Evolutionary conservation across 495 filamentous ascomycete genomes (phyloP).

Genomic region (Hypoxylon lenormandii): DNA sequence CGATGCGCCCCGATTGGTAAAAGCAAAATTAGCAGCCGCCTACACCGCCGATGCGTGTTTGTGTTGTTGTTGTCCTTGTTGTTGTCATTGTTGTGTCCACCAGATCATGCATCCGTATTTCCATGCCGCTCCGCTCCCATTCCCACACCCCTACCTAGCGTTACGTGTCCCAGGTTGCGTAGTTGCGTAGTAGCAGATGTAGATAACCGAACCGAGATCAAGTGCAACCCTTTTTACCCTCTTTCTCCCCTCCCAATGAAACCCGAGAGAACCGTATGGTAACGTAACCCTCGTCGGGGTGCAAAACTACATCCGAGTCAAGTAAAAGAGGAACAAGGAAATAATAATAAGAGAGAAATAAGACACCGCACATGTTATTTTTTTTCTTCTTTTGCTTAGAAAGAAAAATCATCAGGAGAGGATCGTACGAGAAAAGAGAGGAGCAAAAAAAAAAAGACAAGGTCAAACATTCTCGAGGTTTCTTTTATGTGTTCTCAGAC

Average conservation of each 20-base stretch:
- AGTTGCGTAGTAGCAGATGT: conserved; percentile 22
- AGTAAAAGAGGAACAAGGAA: background rate
- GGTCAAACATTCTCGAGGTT: too few species aligned
- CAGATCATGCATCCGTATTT: conserved; percentile 38
- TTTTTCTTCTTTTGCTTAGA: too few species aligned
- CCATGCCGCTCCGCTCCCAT: conserved; percentile 5
- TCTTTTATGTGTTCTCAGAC: too few species aligned
- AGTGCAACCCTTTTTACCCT: conserved; percentile 14
- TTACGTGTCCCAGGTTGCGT: background rate
- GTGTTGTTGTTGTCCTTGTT: background rate
- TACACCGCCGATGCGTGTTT: conserved; percentile 20
- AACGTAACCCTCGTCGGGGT: conserved; percentile 11
- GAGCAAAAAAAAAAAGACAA: background rate
- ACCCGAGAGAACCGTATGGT: conserved; percentile 21
- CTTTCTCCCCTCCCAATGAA: conserved; percentile 18
- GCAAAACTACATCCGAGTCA: background rate
- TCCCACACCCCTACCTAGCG: background rate
- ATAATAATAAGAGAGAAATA: background rate
- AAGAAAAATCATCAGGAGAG: background rate
- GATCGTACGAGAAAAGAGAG: background rate
- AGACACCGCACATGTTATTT: too few species aligned
- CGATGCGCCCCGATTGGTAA: conserved; percentile 47
- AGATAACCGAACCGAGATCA: conserved; percentile 45
- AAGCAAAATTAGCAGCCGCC: conserved; percentile 32
- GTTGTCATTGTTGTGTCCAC: conserved; percentile 31